Percentiles rank a stretch among this genome's conserved stretches.
phyloP scores from a whole-genome alignment of 495 filamentous ascomycete species.

The Aspergillus kassunensis region DNA sequence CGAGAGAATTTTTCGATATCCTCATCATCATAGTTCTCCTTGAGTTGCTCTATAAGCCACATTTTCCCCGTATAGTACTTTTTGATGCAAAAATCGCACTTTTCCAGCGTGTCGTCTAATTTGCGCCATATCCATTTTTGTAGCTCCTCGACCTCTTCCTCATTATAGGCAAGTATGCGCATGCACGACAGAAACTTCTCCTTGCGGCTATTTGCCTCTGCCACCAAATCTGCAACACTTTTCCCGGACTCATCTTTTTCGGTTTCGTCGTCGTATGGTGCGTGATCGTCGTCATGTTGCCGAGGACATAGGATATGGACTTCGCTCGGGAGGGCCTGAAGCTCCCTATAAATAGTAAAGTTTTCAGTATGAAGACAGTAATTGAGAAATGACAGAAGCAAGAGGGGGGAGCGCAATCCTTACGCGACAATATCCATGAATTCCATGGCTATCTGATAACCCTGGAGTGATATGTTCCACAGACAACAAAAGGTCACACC shows the following conservation, averaged over 20 bases:
- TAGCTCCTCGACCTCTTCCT: constrained; percentile 56
- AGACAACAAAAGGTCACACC: constrained; percentile 8
- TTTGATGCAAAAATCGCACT: constrained; percentile 75
- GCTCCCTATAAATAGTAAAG: constrained; percentile 26
- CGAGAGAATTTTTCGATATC: constrained; percentile 54
- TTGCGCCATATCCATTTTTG: constrained; percentile 55
- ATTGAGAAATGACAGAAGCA: not conserved
- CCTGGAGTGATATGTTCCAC: constrained; percentile 1
- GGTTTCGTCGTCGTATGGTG: constrained; percentile 49
- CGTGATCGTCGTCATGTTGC: constrained; percentile 45
- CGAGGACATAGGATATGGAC: constrained; percentile 50
- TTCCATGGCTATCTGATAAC: constrained; percentile 33
- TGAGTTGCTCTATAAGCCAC: constrained; percentile 57
- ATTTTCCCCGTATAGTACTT: constrained; percentile 73
- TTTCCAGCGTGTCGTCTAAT: constrained; percentile 53
- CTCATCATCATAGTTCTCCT: constrained; percentile 60
- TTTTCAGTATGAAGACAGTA: not conserved
- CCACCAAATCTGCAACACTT: constrained; percentile 35
- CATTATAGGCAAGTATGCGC: constrained; percentile 62
- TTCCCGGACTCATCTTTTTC: constrained; percentile 30
- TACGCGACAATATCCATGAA: constrained; percentile 41
- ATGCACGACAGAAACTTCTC: constrained; percentile 59
- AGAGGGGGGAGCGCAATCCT: constrained; percentile 9
- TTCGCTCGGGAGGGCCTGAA: constrained; percentile 42
- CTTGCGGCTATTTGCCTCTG: constrained; percentile 49